Base-by-base conservation (phyloP, 306 rosid genomes). In the Cucurbita argyrosperma region DNA sequence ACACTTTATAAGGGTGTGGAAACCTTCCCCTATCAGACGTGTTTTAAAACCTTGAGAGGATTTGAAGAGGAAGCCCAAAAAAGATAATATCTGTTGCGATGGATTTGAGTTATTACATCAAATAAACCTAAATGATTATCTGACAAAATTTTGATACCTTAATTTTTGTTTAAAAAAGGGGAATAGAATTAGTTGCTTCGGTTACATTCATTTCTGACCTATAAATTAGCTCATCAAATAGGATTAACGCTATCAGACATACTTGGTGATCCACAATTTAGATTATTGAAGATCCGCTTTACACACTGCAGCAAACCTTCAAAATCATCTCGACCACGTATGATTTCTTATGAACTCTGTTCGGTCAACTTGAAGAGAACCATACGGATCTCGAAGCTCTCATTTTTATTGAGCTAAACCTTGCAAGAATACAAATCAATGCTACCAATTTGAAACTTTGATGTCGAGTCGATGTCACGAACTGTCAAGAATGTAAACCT, bases 391-490 rank as follows among this genome's bases (percentile, higher is more conserved):
- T 19, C 39, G 4, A 11, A 26, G 14, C 21, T 67, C 72, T 45
- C n/a, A 26, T 26, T 26, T 13, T 10, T 47, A 64, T 14, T 47
- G 74, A 68, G 56, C 43, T 26, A 12, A 13, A 61, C 74, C 74
- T 59, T 76, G 35, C 74, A 79, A 14, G 86, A 81, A 72, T 84
- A 94, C 76, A 94, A 88, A 78, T 94, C 96, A 79, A 94, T 88
- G 87, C 90, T 89, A 47, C 95, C 95, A 35, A 94, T 50, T 85
- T 94, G 98, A 74, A 90, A 83, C 82, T 94, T 87, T 10, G 97
- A 84, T 76, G 69, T 90, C 4, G 94, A 83, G 9, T 82, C 76
- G 46, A 60, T 35, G 63, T 90, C 90, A 78, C 82, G 81, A 57
- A 82, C 92, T 7, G 90, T 80, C 76, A 89, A 76, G 84, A 94